A percentile compares a stretch with the other conserved stretches of the same genome.
Evolutionary conservation across 2,329 filamentous ascomycete genomes (phyloP).

Genomic region (Dactylonectria estremocensis): DNA sequence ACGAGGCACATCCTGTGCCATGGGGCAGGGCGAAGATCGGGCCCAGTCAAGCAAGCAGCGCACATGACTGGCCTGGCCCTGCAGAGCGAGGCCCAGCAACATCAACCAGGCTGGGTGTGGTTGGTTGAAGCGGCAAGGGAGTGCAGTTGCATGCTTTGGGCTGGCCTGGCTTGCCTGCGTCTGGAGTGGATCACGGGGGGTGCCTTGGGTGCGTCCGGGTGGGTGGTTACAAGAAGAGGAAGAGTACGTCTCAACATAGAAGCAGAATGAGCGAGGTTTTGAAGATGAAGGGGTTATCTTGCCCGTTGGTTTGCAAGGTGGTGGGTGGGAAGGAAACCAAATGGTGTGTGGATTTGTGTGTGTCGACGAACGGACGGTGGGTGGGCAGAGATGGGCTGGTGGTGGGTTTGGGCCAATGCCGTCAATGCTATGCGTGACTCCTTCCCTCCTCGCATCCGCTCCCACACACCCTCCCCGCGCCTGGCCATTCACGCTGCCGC

Average conservation of each 20-base stretch:
- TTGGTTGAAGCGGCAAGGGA: constrained; percentile 4
- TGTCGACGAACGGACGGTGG: constrained; percentile 20
- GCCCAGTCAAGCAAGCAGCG: constrained; percentile 10
- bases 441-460: constrained; percentile 19
- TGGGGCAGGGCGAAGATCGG: constrained; percentile 19
- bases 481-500: constrained; percentile 21
- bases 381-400: constrained; percentile 31
- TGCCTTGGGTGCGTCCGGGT: not conserved
- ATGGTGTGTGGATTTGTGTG: constrained; percentile 17
- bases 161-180: not conserved
- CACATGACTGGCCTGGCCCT: constrained; percentile 19
- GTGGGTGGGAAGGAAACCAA: constrained; percentile 11
- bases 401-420: constrained; percentile 20
- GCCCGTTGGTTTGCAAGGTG: constrained; percentile 11
- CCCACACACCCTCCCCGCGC: constrained; percentile 15
- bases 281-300: not conserved
- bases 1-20: not conserved
- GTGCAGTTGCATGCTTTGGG: not conserved
- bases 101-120: constrained; percentile 12
- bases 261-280: too few relatives aligned
- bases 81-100: constrained; percentile 18
- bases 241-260: not conserved
- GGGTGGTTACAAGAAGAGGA: not conserved
- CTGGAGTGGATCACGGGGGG: constrained; percentile 3
- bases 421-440: constrained; percentile 29